These are phyloP conservation scores for Penicillium griseofulvum DNA, from an alignment of 2,329 filamentous ascomycete species.

Conservation along the genomic window DNA sequence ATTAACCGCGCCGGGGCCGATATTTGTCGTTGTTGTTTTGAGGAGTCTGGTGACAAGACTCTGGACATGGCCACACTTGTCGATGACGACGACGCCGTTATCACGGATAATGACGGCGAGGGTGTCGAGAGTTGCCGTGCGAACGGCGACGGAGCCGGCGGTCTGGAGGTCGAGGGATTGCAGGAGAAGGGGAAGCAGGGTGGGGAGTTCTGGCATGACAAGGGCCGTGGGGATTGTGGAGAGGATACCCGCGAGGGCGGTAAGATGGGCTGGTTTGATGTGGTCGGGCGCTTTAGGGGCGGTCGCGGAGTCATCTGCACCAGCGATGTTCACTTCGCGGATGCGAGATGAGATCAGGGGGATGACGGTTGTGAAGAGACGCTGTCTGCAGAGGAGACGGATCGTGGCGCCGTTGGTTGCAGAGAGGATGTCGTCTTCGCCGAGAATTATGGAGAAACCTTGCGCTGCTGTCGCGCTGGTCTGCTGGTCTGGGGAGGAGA, in stretches of 20 bases:
- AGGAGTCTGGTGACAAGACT: slow-evolving; percentile 58
- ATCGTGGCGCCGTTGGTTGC: slow-evolving; percentile 61
- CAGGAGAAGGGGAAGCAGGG: slow-evolving; percentile 59
- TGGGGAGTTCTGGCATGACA: slow-evolving; percentile 57
- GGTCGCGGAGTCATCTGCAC: slow-evolving; percentile 33
- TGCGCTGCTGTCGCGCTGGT: slow-evolving; percentile 54
- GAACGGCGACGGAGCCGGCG: slow-evolving; percentile 51
- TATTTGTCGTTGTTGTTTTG: slow-evolving; percentile 38
- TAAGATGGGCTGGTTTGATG: slow-evolving; percentile 60
- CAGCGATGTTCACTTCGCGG: slow-evolving; percentile 39
- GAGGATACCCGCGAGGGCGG: slow-evolving; percentile 62
- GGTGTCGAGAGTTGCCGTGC: slow-evolving; percentile 59
- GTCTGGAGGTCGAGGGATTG: slow-evolving; percentile 59
- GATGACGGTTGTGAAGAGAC: slow-evolving; percentile 59
- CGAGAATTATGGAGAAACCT: slow-evolving; percentile 59
- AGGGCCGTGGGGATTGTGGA: slow-evolving; percentile 59
- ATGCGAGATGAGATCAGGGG: slow-evolving; percentile 57
- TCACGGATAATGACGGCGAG: slow-evolving; percentile 58
- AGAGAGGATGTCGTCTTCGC: slow-evolving; percentile 60
- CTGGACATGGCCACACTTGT: slow-evolving; percentile 55
- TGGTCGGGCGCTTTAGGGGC: slow-evolving; percentile 23
- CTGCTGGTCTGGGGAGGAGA: slow-evolving; percentile 44
- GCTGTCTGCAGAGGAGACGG: slow-evolving; percentile 62
- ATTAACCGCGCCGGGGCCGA: slow-evolving; percentile 18
- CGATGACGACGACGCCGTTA: slow-evolving; percentile 51